Percentiles rank a stretch among this genome's conserved stretches.
phyloP scores from a whole-genome alignment of 495 filamentous ascomycete genomes.

The Thermothielavioides terrestris region DNA sequence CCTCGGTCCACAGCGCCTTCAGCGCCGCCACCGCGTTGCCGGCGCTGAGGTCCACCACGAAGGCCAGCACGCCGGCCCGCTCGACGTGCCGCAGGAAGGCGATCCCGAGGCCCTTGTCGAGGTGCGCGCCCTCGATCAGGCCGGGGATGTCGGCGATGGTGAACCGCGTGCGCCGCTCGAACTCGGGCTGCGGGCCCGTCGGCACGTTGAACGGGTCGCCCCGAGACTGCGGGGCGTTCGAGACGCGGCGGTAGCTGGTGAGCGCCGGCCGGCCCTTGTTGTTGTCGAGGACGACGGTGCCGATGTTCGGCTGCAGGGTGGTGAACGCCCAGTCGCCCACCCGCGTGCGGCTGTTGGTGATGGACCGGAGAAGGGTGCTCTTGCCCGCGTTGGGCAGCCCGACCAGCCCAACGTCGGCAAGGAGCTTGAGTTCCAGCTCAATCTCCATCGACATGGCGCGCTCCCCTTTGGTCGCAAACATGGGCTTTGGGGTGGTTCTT shows the following conservation, averaged over 20 bases:
- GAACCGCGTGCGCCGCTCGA: slow-evolving; percentile 59
- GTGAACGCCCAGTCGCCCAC: slow-evolving; percentile 97
- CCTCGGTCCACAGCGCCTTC: slow-evolving; percentile 77
- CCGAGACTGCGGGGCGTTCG: slow-evolving; percentile 31
- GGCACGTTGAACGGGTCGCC: slow-evolving; percentile 24
- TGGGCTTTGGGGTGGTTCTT: slow-evolving; percentile 57
- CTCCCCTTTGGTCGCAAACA: slow-evolving; percentile 83
- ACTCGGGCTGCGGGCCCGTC: slow-evolving; percentile 23
- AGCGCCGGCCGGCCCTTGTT: slow-evolving; percentile 53
- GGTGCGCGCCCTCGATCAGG: slow-evolving; percentile 79
- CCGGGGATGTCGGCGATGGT: slow-evolving; percentile 96
- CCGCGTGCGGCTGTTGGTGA: slow-evolving; percentile 77
- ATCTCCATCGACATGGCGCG: slow-evolving; percentile 65
- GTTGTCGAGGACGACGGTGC: slow-evolving; percentile 85
- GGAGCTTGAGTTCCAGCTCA: slow-evolving; percentile 86
- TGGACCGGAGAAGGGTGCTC: slow-evolving; percentile 77
- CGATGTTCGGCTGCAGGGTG: slow-evolving; percentile 86
- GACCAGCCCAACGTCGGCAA: slow-evolving; percentile 90
- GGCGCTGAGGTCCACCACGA: slow-evolving; percentile 78
- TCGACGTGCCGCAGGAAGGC: slow-evolving; percentile 93
- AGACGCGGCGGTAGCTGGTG: slow-evolving; percentile 18
- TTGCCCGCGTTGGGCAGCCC: slow-evolving; percentile 96
- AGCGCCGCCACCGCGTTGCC: slow-evolving; percentile 72
- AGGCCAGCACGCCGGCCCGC: slow-evolving; percentile 82
- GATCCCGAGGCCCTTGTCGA: slow-evolving; percentile 84